These are phyloP conservation scores for Fusarium setosum DNA, from an alignment of 2,329 filamentous ascomycete genomes.

Conservation along the genomic window DNA sequence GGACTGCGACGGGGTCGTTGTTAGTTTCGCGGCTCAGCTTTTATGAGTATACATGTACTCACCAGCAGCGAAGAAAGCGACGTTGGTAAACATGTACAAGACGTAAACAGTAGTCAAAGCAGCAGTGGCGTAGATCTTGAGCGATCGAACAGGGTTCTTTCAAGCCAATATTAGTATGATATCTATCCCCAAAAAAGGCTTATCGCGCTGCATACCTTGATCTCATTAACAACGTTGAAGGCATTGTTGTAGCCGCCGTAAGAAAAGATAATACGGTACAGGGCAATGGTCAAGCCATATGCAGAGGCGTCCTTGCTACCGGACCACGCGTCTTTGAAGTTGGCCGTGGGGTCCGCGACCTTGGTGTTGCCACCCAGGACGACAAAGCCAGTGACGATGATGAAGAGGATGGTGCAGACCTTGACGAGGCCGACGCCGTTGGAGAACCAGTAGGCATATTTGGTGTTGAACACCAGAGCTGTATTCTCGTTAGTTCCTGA, in stretches of 20 bases:
- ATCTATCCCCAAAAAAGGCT: neutral
- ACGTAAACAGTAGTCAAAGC: conserved; percentile 63
- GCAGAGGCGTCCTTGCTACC: conserved; percentile 24
- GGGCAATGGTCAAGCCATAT: conserved; percentile 55
- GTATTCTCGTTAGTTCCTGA: no score
- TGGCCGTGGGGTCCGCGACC: neutral
- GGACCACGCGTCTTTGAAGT: conserved; percentile 1
- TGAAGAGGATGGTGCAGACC: conserved; percentile 49
- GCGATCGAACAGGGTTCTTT: conserved; percentile 67
- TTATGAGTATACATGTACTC: no score
- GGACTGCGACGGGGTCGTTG: conserved; percentile 38
- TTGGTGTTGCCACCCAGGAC: conserved; percentile 58
- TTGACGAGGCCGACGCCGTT: conserved; percentile 70
- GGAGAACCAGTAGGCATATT: conserved; percentile 64
- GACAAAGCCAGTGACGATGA: conserved; percentile 70
- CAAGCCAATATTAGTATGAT: neutral
- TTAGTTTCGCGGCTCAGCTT: no score
- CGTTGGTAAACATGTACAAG: conserved; percentile 68
- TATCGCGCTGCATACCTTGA: conserved; percentile 41
- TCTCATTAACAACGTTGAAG: conserved; percentile 71
- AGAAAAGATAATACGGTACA: conserved; percentile 69
- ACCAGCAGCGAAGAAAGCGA: conserved; percentile 67
- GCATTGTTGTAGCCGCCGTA: conserved; percentile 70
- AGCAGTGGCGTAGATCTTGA: conserved; percentile 60
- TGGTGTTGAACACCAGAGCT: conserved; percentile 62